A percentile compares a stretch with the other conserved stretches of the same genome.
Evolutionary conservation across 2,329 filamentous ascomycete genomes (phyloP).

Genomic region (Ceratocystis colombiana): DNA sequence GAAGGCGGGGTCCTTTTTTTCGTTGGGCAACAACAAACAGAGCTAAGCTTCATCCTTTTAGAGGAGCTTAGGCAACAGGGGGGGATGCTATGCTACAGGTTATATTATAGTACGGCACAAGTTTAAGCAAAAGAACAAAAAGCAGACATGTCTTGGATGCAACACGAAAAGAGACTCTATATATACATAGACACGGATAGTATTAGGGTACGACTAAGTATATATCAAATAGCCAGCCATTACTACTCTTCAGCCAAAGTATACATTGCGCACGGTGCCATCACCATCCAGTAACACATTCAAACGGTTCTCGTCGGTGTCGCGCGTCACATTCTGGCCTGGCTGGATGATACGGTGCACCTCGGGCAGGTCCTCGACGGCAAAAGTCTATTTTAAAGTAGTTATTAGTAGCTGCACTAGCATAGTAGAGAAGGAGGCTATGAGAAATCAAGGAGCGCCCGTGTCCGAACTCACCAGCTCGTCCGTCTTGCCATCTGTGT

Average conservation of each 20-base stretch:
- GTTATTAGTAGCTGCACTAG: background rate
- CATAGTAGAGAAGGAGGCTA: too few relatives aligned
- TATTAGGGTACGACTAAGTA: too few relatives aligned
- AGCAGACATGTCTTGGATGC: background rate
- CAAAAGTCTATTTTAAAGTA: constrained; percentile 42
- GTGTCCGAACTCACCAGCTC: constrained; percentile 40
- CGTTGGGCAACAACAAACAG: background rate
- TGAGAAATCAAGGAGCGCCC: too few relatives aligned
- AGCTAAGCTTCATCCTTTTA: constrained; percentile 7
- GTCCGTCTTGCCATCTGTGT: constrained; percentile 36
- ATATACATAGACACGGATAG: background rate
- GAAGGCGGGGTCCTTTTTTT: constrained; percentile 22
- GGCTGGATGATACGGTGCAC: constrained; percentile 47
- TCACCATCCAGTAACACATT: constrained; percentile 52
- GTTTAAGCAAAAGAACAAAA: background rate
- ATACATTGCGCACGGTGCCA: constrained; percentile 50
- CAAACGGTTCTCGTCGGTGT: constrained; percentile 44
- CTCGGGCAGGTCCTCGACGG: constrained; percentile 49
- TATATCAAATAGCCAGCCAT: background rate
- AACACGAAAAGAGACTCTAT: too few relatives aligned
- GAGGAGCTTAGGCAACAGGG: background rate
- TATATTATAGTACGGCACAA: background rate
- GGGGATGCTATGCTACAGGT: background rate
- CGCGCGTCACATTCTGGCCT: constrained; percentile 48
- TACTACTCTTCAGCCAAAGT: constrained; percentile 38